Evolutionary conservation across 208 protist species (phyloP), one percentile per base, ranked within the genome.

Genomic region (Leishmania aethiopica): DNA sequence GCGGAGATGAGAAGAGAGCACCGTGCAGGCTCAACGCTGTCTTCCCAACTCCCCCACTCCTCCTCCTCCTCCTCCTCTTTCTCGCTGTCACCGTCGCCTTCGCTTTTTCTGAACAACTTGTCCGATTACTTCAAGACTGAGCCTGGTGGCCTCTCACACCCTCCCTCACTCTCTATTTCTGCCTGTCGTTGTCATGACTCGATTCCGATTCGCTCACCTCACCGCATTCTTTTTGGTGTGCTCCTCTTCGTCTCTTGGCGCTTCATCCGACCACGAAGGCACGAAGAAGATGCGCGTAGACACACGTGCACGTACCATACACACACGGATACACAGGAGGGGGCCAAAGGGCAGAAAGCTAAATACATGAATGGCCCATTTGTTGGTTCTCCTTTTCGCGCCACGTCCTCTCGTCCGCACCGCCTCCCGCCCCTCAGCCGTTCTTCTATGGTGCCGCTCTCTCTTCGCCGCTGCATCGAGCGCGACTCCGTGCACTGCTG

Each of bases 311-410:
- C 71, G 51, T 8, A 55, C 15, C 51, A 62, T 59, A 77, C 28
- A 55, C 28, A 55, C 45, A 35, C 45, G 37, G 22, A 74, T 49
- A 25, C 42, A 53, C 8, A 77, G 10, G 28, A 42, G 51, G 47
- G 25, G 51, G 4, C 51, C 49, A 62, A 67, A 51, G 51, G 45
- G 53, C 51, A 25, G 75, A 78, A 40, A 49, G 37, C 19, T 78
- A 78, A 60, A 78, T 78, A 78, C 75, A 78, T 78, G 40, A 67
- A 66, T 32, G 40, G 0, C 37, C 35, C 35, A 17, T 66, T 67
- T 51, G 37, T 47, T 47, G 2, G 32, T 19, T 49, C 67, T 49
- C 55, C 15, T 66, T 35, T 59, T 67, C 53, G 51, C 11, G 32
- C 28, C 15, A 47, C 28, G 51, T 47, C 15, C 17, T 59, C 37